Base-by-base conservation (phyloP, 2,329 filamentous ascomycete genomes). In the Eutypa lata region DNA sequence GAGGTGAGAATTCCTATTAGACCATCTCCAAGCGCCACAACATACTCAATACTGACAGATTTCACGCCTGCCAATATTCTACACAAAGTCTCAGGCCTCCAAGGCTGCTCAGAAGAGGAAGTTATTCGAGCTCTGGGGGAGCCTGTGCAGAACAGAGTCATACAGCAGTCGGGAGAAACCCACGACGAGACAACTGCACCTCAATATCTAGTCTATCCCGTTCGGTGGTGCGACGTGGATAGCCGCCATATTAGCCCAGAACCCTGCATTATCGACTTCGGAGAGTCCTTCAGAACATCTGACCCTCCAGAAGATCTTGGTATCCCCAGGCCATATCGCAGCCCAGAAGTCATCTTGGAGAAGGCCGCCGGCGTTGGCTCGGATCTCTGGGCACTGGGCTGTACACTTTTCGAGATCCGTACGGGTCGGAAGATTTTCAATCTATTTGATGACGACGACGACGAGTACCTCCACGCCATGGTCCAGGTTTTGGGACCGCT, bases 331-430 rank as follows among this genome's bases (percentile, higher is more conserved):
- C 50, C 55, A 19, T 71, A 71, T 26, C 58, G 64, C 1, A 53
- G 68, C 0, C 68, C 68, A 0, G 68, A 71, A 38, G 21, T 60
- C 1, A 26, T 66, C 0, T 47, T 71, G 0, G 65, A 66, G 1
- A 13, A 47, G 0, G 59, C 56, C 2, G 37, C 62, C 1, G 62
- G 68, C 0, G 53, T 58, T 0, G 52, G 47, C 0, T 61, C 56
- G 1, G 68, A 71, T 33, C 42, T 71, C 0, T 71, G 69, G 68
- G 66, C 69, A 26, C 63, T 71, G 2, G 69, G 61, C 0, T 71
- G 68, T 22, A 70, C 66, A 0, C 33, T 72, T 0, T 68, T 68
- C 33, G 66, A 71, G 52, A 70, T 70, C 1, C 62, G 68, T 0
- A 57, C 62, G 0, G 66, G 68, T 1, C 49, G 63, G 3, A 55